Percentiles rank a stretch among this genome's conserved stretches.
phyloP scores from a whole-genome alignment of 805 yeast genomes.

The Cyberlindnera bimundalis region DNA sequence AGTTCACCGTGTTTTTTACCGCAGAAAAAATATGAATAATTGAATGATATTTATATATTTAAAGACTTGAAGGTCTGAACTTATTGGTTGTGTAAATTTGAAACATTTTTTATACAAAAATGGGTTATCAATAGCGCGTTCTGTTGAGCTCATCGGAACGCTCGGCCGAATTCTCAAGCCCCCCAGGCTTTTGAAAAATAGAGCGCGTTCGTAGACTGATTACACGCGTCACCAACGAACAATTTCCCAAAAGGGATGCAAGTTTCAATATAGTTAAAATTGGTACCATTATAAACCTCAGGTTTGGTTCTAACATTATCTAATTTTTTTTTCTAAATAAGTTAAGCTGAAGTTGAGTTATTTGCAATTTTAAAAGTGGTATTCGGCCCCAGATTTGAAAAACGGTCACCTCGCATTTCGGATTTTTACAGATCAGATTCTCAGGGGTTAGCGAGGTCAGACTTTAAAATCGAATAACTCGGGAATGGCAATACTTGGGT shows the following conservation, averaged over 20 bases:
- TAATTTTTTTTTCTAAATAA: too few relatives aligned
- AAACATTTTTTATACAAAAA: background rate
- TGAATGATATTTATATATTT: too few relatives aligned
- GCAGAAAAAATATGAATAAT: too few relatives aligned
- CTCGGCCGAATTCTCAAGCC: background rate
- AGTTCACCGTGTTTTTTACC: too few relatives aligned
- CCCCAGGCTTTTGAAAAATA: background rate
- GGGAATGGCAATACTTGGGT: background rate
- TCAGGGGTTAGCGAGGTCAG: background rate
- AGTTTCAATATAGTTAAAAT: background rate
- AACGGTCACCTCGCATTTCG: background rate
- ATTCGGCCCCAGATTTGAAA: too few relatives aligned
- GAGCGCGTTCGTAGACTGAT: slow-evolving; percentile 9
- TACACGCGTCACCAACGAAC: slow-evolving; percentile 12
- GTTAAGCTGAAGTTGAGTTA: too few relatives aligned
- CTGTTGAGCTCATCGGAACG: background rate
- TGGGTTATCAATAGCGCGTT: background rate
- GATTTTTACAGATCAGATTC: background rate
- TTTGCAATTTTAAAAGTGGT: too few relatives aligned
- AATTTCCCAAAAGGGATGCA: slow-evolving; percentile 3
- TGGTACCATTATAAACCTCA: background rate
- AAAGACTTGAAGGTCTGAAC: background rate
- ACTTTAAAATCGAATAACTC: background rate
- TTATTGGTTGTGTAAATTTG: background rate
- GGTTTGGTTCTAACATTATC: too few relatives aligned